These are phyloP conservation scores for Diaporthe ilicicola DNA, from an alignment of 2,329 filamentous ascomycete species.

Conservation along the genomic window DNA sequence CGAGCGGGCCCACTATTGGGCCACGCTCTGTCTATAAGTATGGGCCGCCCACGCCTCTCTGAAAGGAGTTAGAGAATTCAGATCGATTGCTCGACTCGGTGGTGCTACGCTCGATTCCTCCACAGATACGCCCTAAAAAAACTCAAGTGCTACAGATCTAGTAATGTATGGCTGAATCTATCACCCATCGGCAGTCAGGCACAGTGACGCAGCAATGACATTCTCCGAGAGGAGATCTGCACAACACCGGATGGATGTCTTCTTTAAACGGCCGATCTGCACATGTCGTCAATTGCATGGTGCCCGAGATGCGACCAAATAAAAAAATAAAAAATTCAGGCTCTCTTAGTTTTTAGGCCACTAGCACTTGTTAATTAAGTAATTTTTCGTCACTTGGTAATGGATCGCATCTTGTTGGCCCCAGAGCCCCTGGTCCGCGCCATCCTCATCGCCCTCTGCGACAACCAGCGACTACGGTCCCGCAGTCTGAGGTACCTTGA, in stretches of 20 bases:
- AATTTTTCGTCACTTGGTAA: not conserved
- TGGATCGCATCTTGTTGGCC: conserved; percentile 30
- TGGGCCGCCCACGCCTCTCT: no score
- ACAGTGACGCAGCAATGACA: conserved; percentile 16
- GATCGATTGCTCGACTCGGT: no score
- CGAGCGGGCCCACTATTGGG: no score
- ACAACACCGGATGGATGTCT: not conserved
- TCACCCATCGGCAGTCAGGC: not conserved
- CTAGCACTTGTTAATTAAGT: no score
- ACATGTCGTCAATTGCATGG: not conserved
- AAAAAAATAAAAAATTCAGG: no score
- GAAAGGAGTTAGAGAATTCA: no score
- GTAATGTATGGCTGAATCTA: not conserved
- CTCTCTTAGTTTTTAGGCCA: not conserved
- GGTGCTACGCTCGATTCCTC: no score
- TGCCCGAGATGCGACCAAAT: not conserved
- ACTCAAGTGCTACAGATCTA: not conserved
- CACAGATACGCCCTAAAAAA: no score
- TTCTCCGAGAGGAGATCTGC: not conserved
- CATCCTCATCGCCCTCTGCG: conserved; percentile 31
- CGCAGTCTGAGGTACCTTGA: conserved; percentile 29
- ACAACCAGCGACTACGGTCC: conserved; percentile 18
- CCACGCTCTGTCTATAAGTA: no score
- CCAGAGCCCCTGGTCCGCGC: conserved; percentile 25
- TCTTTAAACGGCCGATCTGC: conserved; percentile 14